Conservation (phyloP, 148 eudicot species). For the Silene uniflora region DNA sequence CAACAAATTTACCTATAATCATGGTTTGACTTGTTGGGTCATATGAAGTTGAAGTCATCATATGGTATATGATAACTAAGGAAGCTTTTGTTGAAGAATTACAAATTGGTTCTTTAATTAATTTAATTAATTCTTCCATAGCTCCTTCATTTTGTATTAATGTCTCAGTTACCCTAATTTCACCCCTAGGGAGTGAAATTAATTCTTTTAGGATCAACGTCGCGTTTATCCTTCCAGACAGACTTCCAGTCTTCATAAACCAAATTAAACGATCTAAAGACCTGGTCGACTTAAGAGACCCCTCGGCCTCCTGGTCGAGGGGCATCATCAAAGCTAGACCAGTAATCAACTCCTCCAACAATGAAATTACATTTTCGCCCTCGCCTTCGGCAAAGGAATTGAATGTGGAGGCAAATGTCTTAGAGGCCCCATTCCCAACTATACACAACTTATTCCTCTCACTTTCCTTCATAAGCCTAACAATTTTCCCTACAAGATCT, state of each 20-base stretch:
- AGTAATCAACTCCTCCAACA: constrained; percentile 45
- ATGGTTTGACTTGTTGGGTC: not conserved
- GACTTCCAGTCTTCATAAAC: constrained; percentile 40
- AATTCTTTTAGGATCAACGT: constrained; percentile 41
- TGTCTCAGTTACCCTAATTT: constrained; percentile 14
- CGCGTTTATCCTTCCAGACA: constrained; percentile 45
- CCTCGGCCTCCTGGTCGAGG: constrained; percentile 32
- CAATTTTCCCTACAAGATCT: constrained; percentile 40
- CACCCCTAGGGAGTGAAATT: constrained; percentile 18
- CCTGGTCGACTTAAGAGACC: constrained; percentile 23
- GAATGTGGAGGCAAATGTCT: constrained; percentile 33
- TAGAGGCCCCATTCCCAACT: constrained; percentile 30
- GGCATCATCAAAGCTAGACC: constrained; percentile 33
- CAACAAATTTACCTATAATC: constrained; percentile 31
- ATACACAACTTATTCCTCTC: constrained; percentile 52
- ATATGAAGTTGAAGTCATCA: constrained; percentile 25
- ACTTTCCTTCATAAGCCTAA: constrained; percentile 44
- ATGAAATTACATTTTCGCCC: constrained; percentile 14
- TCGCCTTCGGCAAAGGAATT: constrained; percentile 32
- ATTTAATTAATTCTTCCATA: constrained; percentile 41
- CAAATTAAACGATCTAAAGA: constrained; percentile 43
- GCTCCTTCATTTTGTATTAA: constrained; percentile 39
- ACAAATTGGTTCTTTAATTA: constrained; percentile 60
- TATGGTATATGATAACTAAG: constrained; percentile 39
- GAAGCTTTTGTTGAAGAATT: constrained; percentile 57